These are phyloP conservation scores for Colletotrichum sojae DNA, from an alignment of 2,329 filamentous ascomycete species.

Conservation along the genomic window DNA sequence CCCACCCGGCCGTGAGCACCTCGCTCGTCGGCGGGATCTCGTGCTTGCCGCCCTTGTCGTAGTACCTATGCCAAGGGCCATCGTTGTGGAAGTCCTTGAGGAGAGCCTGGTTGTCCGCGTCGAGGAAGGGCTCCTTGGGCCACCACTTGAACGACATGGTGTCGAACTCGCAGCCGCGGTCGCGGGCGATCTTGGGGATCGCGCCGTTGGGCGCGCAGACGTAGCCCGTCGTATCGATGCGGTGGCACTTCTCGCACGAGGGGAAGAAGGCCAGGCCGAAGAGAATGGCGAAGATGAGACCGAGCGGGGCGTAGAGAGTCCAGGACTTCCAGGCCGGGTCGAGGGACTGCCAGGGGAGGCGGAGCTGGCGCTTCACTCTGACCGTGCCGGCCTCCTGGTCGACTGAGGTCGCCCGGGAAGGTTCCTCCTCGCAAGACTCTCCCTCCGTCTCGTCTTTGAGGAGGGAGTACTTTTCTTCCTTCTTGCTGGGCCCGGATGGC, in stretches of 20 bases:
- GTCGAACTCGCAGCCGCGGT: constrained; percentile 33
- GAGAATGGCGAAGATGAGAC: constrained; percentile 16
- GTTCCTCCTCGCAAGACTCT: constrained; percentile 11
- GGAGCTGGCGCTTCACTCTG: neutral
- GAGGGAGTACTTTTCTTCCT: constrained; percentile 20
- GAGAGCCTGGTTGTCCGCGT: constrained; percentile 20
- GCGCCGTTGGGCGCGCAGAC: constrained; percentile 30
- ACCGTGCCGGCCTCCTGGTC: constrained; percentile 11
- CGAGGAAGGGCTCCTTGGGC: constrained; percentile 13
- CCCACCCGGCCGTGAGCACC: constrained; percentile 19
- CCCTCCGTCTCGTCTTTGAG: constrained; percentile 15
- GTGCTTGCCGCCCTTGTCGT: constrained; percentile 30
- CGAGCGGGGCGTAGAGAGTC: constrained; percentile 17
- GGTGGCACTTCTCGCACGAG: constrained; percentile 20
- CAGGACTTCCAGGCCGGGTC: constrained; percentile 33
- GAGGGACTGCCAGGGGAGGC: constrained; percentile 1
- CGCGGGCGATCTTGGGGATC: constrained; percentile 24
- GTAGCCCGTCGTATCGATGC: constrained; percentile 19
- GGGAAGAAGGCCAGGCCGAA: constrained; percentile 27
- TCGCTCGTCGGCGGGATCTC: constrained; percentile 30
- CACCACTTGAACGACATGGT: constrained; percentile 36
- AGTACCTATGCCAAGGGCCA: constrained; percentile 28
- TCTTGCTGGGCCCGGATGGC: neutral
- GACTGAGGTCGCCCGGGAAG: constrained; percentile 1
- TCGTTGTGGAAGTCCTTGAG: constrained; percentile 16